Base-by-base conservation (phyloP, 169 alveolate species). In the Cryptosporidium ryanae region DNA sequence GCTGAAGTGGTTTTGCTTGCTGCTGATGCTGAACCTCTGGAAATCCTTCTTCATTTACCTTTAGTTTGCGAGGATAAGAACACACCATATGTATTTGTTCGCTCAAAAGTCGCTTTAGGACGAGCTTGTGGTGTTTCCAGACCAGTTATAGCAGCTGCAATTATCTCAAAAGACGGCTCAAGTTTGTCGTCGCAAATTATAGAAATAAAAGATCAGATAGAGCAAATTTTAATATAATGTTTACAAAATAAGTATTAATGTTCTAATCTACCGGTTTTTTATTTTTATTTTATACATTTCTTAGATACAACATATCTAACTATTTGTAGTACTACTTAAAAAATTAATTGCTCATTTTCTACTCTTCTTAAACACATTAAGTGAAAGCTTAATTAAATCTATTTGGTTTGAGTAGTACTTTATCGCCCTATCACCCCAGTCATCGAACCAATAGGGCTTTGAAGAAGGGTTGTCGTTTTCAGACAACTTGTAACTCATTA, bases 21-120 rank as follows among this genome's bases (percentile, higher is more conserved):
- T 43, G 99, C 99, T 29, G 99, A 98, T 92, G 98, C 99, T 31
- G 99, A 98, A 94, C 99, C 99, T 27, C 95, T 98, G 82, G 99
- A 98, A 92, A 98, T 98, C 84, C 96, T 98, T 23, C 93, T 98
- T 55, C 99, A 98, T 90, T 95, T 98, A 67, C 99, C 99, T 15
- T 90, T 97, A 65, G 96, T 97, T 61, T 97, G 99, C 87, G 99
- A 98, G 92, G 99, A 98, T 92, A 98, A 98, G 97, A 98, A 97
- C 94, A 98, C 98, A 25, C 99, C 99, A 18, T 98, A 98, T 93
- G 99, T 98, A 68, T 98, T 97, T 94, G 99, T 98, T 48, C 94
- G 96, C 89, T 94, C 98, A 64, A 96, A 97, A 92, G 95, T 97
- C 66, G 98, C 98, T 59, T 91, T 98, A 82, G 99, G 99, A 7